phyloP scores from a whole-genome alignment of 2,329 filamentous ascomycete genomes.

The Xylariaceae sp. region DNA sequence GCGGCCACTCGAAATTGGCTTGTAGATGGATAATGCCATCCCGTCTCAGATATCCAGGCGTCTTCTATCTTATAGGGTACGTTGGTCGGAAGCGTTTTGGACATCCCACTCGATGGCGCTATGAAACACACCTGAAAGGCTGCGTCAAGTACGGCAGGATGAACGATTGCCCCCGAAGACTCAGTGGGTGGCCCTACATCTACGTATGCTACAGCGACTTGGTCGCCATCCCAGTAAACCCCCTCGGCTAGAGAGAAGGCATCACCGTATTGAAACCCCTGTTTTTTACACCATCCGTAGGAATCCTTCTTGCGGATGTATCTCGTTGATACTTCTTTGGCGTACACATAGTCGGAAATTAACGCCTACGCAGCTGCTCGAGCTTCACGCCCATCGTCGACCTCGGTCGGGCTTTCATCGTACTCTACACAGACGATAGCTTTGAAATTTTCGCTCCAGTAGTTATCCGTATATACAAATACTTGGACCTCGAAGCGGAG shows the following conservation, averaged over 20 bases:
- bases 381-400: neutral
- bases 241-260: constrained; percentile 26
- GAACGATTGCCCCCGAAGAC: constrained; percentile 26
- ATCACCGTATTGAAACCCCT: constrained; percentile 29
- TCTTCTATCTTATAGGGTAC: constrained; percentile 29
- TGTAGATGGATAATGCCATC: constrained; percentile 28
- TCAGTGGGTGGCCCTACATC: constrained; percentile 3
- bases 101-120: constrained; percentile 8
- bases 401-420: constrained; percentile 5
- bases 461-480: constrained; percentile 16
- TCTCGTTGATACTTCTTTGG: constrained; percentile 12
- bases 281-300: constrained; percentile 22
- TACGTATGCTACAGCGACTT: constrained; percentile 15
- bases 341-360: constrained; percentile 4
- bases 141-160: constrained; percentile 37
- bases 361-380: neutral
- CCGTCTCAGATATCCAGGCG: constrained; percentile 32
- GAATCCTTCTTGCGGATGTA: constrained; percentile 24
- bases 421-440: constrained; percentile 26
- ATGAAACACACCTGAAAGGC: constrained; percentile 30
- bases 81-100: constrained; percentile 11
- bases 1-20: constrained; percentile 25
- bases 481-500: constrained; percentile 23
- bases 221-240: constrained; percentile 28
- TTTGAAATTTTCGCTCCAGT: constrained; percentile 28